These are phyloP conservation scores for Aureobasidium sp. DNA, from an alignment of 2,329 filamentous ascomycete genomes.

Conservation along the genomic window DNA sequence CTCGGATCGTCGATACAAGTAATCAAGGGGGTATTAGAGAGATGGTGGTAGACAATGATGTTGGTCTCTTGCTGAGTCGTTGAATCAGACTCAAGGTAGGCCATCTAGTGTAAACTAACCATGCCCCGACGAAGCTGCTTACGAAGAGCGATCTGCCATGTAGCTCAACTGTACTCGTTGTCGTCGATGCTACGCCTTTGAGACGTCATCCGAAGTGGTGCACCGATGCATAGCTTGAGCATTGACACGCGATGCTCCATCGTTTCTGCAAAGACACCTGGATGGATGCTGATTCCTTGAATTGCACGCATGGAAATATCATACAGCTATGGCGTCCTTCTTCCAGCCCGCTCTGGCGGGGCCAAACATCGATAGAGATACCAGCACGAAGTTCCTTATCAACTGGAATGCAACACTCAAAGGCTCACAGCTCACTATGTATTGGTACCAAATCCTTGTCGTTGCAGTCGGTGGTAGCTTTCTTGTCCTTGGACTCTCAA, in stretches of 20 bases:
- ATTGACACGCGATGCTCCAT: background rate
- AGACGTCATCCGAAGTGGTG: background rate
- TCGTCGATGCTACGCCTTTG: background rate
- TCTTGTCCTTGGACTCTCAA: slow-evolving; percentile 3
- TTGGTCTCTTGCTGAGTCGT: background rate
- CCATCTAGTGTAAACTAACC: background rate
- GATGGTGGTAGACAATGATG: background rate
- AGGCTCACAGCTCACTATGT: slow-evolving; percentile 7
- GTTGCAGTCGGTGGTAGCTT: slow-evolving; percentile 10
- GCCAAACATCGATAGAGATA: background rate
- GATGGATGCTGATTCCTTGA: background rate
- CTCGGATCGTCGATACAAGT: background rate
- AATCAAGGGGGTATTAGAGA: background rate
- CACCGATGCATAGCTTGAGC: background rate
- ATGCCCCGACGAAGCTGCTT: background rate
- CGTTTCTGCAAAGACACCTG: background rate
- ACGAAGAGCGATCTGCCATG: background rate
- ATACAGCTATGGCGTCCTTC: slow-evolving; percentile 16
- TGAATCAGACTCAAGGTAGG: background rate
- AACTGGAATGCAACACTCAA: slow-evolving; percentile 15
- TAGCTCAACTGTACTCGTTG: background rate
- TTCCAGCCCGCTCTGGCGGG: slow-evolving; percentile 13
- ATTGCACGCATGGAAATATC: background rate
- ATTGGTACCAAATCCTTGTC: slow-evolving; percentile 19
- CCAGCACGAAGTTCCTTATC: slow-evolving; percentile 9